Base-by-base conservation (phyloP, 2,329 filamentous ascomycete species). In the Talaromyces rugulosus region DNA sequence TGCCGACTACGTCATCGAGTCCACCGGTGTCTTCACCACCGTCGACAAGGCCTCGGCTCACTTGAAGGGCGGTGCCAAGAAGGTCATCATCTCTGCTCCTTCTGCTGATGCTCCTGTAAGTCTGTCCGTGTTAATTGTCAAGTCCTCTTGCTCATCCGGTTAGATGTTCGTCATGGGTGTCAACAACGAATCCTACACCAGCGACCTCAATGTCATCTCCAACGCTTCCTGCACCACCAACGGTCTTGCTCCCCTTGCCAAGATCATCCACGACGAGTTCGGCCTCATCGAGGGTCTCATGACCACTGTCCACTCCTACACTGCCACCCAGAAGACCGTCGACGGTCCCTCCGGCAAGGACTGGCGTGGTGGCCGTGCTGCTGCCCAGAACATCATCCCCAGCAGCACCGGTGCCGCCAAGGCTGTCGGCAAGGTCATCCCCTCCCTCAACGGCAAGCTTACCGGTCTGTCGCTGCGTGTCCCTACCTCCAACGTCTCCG, bases 201-300 rank as follows among this genome's bases (percentile, higher is more conserved):
- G 89, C 78, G 90, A 90, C 79, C 87, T 95, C 80, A 84, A 92
- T 74, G 89, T 99, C 80, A 91, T 98, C 84, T 98, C 95, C 84
- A 99, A 99, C 86, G 95, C 95, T 74, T 98, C 95, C 73, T 98
- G 95, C 92, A 99, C 95, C 81, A 98, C 95, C 87, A 99, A 99
- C 91, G 98, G 95, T 89, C 84, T 99, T 82, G 95, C 95, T 81
- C 95, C 95, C 79, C 90, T 99, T 69, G 95, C 95, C 85, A 99
- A 98, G 91, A 92, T 98, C 77, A 88, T 99, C 84, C 85, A 99
- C 88, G 94, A 98, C 87, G 96, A 97, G 82, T 99, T 89, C 85
- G 89, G 86, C 81, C 95, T 99, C 79, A 82, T 97, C 76, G 95
- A 99, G 88, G 95, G 94, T 87, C 89, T 98, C 75, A 99, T 99